phyloP scores from a whole-genome alignment of 106 monocot genomes.

The Dioscorea zingiberensis region DNA sequence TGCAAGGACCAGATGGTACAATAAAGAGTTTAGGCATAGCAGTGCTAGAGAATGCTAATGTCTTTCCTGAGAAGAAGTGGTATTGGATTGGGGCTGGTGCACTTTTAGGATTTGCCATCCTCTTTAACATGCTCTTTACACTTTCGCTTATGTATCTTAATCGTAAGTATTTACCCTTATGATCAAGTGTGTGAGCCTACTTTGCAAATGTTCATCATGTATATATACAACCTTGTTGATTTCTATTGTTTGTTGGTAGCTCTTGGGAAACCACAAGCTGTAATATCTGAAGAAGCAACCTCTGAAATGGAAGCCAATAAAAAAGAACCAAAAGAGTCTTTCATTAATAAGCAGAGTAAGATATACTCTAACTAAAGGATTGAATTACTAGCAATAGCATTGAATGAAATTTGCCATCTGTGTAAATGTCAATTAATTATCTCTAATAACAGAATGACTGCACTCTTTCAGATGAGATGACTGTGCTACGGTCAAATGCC shows the following conservation, averaged over 20 bases:
- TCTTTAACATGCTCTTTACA: slow-evolving; percentile 88
- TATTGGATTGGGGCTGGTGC: slow-evolving; percentile 79
- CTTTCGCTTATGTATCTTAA: slow-evolving; percentile 72
- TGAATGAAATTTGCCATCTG: no score
- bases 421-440: no score
- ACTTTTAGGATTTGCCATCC: slow-evolving; percentile 59
- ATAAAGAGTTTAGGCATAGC: slow-evolving; percentile 29
- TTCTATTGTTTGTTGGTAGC: slow-evolving; percentile 21
- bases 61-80: slow-evolving; percentile 53
- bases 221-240: neutral
- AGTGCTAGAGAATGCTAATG: slow-evolving; percentile 39
- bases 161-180: slow-evolving; percentile 49
- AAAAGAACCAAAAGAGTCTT: slow-evolving; percentile 10
- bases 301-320: slow-evolving; percentile 33
- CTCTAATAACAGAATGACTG: no score
- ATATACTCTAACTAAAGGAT: neutral
- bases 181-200: no score
- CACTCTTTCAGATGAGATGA: slow-evolving; percentile 22
- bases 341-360: slow-evolving; percentile 8
- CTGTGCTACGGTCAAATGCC: slow-evolving; percentile 1
- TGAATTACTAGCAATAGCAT: slow-evolving; percentile 1
- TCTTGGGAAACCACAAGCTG: slow-evolving; percentile 54
- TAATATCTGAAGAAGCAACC: slow-evolving; percentile 55
- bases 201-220: neutral
- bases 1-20: slow-evolving; percentile 18